Conservation (phyloP, 1,139 yeast species). For the Geotrichum europaeum region DNA sequence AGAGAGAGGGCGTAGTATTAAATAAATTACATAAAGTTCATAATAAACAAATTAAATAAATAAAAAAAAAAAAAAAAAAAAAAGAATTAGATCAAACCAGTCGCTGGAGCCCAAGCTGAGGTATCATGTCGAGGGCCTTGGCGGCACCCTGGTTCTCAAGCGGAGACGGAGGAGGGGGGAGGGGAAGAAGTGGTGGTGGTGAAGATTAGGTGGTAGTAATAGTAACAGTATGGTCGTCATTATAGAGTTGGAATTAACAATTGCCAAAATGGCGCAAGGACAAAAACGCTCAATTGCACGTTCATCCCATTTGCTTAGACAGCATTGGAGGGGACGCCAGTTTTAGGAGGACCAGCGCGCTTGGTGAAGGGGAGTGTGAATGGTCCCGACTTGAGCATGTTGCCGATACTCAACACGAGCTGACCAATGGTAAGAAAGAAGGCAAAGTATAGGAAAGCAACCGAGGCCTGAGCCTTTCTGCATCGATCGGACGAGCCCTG, state of each 20-base stretch:
- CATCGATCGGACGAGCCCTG: slow-evolving; percentile 81
- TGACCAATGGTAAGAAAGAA: slow-evolving; percentile 71
- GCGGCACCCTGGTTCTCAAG: no score
- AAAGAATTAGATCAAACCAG: not conserved
- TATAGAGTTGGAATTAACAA: no score
- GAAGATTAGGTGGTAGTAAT: not conserved
- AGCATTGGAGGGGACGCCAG: slow-evolving; percentile 75
- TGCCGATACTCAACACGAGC: slow-evolving; percentile 52
- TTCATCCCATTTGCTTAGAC: slow-evolving; percentile 51
- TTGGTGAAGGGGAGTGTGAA: slow-evolving; percentile 49
- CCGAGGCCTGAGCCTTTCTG: slow-evolving; percentile 89
- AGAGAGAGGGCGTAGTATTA: not conserved
- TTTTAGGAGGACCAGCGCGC: slow-evolving; percentile 51
- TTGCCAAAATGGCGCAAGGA: no score
- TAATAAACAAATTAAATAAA: not conserved
- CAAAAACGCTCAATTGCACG: no score
- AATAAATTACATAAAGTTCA: not conserved
- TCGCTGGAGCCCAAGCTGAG: not conserved
- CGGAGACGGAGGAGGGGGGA: not conserved
- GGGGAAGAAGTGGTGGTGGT: not conserved
- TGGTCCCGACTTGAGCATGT: slow-evolving; percentile 64
- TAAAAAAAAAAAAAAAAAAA: not conserved
- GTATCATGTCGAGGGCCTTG: no score
- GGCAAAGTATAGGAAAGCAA: slow-evolving; percentile 86
- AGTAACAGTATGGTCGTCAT: not conserved